These are phyloP conservation scores for Colletotrichum cordylinicola DNA, from an alignment of 2,329 filamentous ascomycete genomes.

Conservation along the genomic window DNA sequence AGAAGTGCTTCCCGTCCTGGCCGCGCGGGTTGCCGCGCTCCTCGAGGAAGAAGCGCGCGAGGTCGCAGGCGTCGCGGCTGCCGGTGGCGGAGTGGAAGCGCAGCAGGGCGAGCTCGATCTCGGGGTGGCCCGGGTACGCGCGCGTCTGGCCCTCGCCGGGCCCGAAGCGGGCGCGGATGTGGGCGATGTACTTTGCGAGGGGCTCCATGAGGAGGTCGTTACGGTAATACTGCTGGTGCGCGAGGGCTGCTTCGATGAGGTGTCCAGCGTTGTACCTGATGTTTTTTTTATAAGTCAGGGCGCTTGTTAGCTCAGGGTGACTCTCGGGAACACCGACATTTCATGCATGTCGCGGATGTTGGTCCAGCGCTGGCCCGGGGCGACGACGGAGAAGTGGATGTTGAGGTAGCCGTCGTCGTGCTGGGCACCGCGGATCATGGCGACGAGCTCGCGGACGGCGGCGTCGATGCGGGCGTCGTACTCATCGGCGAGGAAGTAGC, in stretches of 20 bases:
- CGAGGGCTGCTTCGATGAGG: slow-evolving; percentile 65
- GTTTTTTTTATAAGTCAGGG: neutral
- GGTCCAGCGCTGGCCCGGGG: slow-evolving; percentile 58
- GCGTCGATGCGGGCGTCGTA: slow-evolving; percentile 51
- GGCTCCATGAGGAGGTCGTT: slow-evolving; percentile 57
- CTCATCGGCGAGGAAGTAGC: slow-evolving; percentile 55
- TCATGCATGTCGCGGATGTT: slow-evolving; percentile 69
- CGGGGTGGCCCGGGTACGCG: slow-evolving; percentile 66
- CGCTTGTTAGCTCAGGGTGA: neutral
- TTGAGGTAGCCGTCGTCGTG: slow-evolving; percentile 68
- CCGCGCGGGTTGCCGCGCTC: slow-evolving; percentile 59
- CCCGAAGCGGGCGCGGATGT: slow-evolving; percentile 58
- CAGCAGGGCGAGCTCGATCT: slow-evolving; percentile 54
- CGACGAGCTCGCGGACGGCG: slow-evolving; percentile 61
- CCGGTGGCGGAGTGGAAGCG: slow-evolving; percentile 38
- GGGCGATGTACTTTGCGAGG: slow-evolving; percentile 58
- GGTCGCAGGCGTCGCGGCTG: slow-evolving; percentile 40
- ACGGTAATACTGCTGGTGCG: slow-evolving; percentile 57
- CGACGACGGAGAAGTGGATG: slow-evolving; percentile 66
- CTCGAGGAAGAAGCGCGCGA: slow-evolving; percentile 62
- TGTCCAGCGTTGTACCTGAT: slow-evolving; percentile 64
- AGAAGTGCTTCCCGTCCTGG: slow-evolving; percentile 56
- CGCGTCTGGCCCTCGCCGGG: slow-evolving; percentile 52
- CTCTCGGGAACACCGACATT: slow-evolving; percentile 42
- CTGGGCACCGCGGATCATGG: slow-evolving; percentile 63